Base-by-base conservation (phyloP, 805 yeast species). In the Pichia heedii region DNA sequence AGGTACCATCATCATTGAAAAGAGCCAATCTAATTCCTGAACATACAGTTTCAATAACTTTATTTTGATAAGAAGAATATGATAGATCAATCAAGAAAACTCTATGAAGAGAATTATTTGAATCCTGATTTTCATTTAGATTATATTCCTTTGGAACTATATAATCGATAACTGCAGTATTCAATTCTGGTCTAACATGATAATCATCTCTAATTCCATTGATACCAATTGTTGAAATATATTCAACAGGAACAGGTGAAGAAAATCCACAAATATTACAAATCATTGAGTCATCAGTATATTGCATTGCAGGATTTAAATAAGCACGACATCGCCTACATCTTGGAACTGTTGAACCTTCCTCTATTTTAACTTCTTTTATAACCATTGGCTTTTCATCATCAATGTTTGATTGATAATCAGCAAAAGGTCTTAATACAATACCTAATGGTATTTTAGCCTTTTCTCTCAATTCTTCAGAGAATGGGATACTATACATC, bases 311-410 rank as follows among this genome's bases (percentile, higher is more conserved):
- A 4, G 97, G 94, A 58, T 90, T 93, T 49, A 88, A 71, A 61
- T 88, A 93, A 1, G 96, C 77, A 44, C 96, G 76, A 65, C 99
- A 93, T 49, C 97, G 80, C 51, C 77, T 75, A 64, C 99, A 93
- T 52, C 99, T 75, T 29, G 94, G 81, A 0, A 96, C 95, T 1
- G 87, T 86, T 15, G 70, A 70, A 34, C 68, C 57, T 7, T 56
- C 56, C 21, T 69, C 63, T 66, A 76, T 74, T 56, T 85, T 89
- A 5, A 81, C 79, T 5, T 72, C 70, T 0, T 95, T 94, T 2
- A 88, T 74, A 0, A 63, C 21, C 33, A 39, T 41, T 10, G 46
- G 40, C 2, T 73, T 80, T 39, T 72, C 75, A 1, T 68, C 60
- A 27, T 67, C 62, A 8, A 32, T 43, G 12, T 62, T 51, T 29